Percentiles rank a stretch among this genome's conserved stretches.
Evolutionary conservation across 345 rosid genomes (phyloP).

Genomic region (Linum usitatissimum): DNA sequence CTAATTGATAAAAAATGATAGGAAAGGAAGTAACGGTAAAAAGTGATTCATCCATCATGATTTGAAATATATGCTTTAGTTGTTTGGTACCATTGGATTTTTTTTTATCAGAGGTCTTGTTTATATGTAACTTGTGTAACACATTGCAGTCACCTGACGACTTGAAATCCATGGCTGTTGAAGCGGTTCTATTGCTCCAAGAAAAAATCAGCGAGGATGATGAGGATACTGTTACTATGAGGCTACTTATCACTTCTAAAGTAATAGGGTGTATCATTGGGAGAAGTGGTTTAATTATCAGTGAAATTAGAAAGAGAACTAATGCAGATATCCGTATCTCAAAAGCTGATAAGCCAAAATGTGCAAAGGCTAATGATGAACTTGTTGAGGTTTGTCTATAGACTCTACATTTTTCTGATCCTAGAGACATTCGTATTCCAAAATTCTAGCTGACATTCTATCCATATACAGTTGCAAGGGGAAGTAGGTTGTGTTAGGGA

Average conservation of each 20-base stretch:
- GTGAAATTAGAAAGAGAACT: slow-evolving; percentile 82
- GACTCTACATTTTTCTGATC: not conserved
- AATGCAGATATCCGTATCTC: slow-evolving; percentile 73
- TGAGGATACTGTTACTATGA: slow-evolving; percentile 43
- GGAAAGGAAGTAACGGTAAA: no score
- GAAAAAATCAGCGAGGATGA: slow-evolving; percentile 79
- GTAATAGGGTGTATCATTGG: slow-evolving; percentile 94
- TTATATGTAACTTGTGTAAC: not conserved
- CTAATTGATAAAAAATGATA: no score
- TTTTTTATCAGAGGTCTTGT: not conserved
- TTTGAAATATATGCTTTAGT: no score
- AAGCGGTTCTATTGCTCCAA: slow-evolving; percentile 80
- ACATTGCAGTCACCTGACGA: slow-evolving; percentile 64
- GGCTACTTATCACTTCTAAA: slow-evolving; percentile 74
- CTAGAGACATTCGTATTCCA: slow-evolving; percentile 10
- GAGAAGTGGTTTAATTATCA: slow-evolving; percentile 79
- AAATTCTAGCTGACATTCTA: slow-evolving; percentile 10
- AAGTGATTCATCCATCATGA: no score
- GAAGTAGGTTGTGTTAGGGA: slow-evolving; percentile 67
- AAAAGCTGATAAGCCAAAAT: slow-evolving; percentile 56
- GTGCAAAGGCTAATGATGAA: slow-evolving; percentile 67
- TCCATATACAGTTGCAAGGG: slow-evolving; percentile 46
- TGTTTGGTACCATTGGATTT: no score
- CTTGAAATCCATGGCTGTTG: slow-evolving; percentile 90
- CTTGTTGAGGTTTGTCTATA: slow-evolving; percentile 61